A percentile compares a stretch with the other conserved stretches of the same genome.
Conservation (phyloP, 768 basidiomycete genomes). For the Xerocomellus amylosporus region DNA sequence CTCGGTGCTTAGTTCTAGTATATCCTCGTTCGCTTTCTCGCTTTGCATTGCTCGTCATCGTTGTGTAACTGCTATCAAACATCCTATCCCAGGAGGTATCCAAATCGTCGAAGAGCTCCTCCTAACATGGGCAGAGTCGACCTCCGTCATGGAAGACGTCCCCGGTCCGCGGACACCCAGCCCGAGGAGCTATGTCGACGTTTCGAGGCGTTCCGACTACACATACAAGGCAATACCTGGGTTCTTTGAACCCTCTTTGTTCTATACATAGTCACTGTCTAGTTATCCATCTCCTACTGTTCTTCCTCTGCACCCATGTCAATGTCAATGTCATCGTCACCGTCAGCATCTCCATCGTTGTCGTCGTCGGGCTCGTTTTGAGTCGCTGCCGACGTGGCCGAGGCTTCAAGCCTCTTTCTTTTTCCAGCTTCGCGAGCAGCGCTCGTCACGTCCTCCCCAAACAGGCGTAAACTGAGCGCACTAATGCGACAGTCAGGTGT, state of each 20-base stretch:
- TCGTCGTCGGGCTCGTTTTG: not conserved
- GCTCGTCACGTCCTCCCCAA: conserved; percentile 71
- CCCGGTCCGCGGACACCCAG: conserved; percentile 35
- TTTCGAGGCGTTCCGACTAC: conserved; percentile 61
- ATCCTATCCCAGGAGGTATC: conserved; percentile 80
- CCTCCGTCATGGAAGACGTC: conserved; percentile 47
- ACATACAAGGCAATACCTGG: conserved; percentile 80
- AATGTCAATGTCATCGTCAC: not conserved
- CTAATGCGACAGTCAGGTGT: conserved; percentile 38
- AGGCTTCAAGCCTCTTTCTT: conserved; percentile 14
- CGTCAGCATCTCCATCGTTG: not conserved
- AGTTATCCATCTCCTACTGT: conserved; percentile 11
- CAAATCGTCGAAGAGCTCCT: conserved; percentile 79
- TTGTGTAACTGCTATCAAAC: too few relatives aligned
- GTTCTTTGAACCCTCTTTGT: conserved; percentile 25
- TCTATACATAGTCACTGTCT: conserved; percentile 8
- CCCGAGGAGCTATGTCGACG: conserved; percentile 54
- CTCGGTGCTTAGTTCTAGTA: too few relatives aligned
- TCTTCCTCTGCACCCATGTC: conserved; percentile 13
- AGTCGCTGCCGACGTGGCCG: not conserved
- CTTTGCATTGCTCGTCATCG: too few relatives aligned
- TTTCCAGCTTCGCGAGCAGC: conserved; percentile 40
- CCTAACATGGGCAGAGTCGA: conserved; percentile 53
- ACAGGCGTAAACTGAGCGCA: conserved; percentile 83
- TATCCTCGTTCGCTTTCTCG: too few relatives aligned